Percentiles rank a stretch among this genome's conserved stretches.
phyloP scores from a whole-genome alignment of 805 yeast species.

The Ogataea nonfermentans region DNA sequence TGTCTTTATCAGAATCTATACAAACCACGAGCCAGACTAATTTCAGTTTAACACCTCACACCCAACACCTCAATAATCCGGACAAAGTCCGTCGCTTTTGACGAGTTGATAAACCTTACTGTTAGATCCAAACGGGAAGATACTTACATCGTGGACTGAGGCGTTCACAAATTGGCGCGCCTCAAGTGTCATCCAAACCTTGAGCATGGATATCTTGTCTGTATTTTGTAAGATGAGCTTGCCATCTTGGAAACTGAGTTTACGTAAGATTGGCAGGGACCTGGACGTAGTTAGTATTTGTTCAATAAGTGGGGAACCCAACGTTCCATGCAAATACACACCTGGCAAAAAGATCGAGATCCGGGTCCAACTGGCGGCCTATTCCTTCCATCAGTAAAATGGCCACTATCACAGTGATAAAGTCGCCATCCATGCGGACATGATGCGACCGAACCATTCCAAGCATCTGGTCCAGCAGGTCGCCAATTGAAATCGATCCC shows the following conservation, averaged over 20 bases:
- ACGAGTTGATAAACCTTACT: constrained; percentile 49
- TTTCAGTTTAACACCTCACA: too few species aligned
- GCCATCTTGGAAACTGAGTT: constrained; percentile 72
- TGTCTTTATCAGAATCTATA: constrained; percentile 1
- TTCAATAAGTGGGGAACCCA: constrained; percentile 35
- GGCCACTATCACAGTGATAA: constrained; percentile 92
- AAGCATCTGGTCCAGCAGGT: constrained; percentile 79
- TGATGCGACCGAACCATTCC: constrained; percentile 92
- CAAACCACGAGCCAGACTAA: neutral
- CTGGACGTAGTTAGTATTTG: constrained; percentile 38
- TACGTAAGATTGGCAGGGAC: constrained; percentile 81
- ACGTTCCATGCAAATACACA: constrained; percentile 58
- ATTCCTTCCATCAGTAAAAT: constrained; percentile 89
- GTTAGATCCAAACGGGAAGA: constrained; percentile 11
- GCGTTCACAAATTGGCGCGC: constrained; percentile 82
- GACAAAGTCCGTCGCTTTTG: constrained; percentile 64
- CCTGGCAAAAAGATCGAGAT: constrained; percentile 93
- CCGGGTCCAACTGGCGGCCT: constrained; percentile 91
- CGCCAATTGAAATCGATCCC: constrained; percentile 91
- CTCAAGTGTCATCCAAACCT: constrained; percentile 89
- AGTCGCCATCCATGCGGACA: constrained; percentile 97
- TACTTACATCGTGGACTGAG: constrained; percentile 73
- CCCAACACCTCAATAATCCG: constrained; percentile 44
- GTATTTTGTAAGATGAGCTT: constrained; percentile 52
- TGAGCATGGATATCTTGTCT: constrained; percentile 74